Percentiles rank a stretch among this genome's conserved stretches.
phyloP scores from a whole-genome alignment of 805 yeast genomes.

The Vanderwaltozyma verrucispora region DNA sequence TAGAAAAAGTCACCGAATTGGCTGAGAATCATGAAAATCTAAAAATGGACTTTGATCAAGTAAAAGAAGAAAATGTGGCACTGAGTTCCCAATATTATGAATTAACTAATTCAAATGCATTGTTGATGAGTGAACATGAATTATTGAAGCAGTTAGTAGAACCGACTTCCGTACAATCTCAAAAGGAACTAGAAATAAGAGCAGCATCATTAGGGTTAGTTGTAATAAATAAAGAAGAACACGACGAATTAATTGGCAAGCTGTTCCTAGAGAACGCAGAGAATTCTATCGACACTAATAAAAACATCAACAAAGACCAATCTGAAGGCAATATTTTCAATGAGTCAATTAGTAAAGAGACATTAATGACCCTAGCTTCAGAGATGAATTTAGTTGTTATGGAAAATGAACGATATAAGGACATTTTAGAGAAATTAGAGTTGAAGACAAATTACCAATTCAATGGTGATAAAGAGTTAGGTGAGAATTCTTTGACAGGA shows the following conservation, averaged over 20 bases:
- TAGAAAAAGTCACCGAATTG: too few relatives aligned
- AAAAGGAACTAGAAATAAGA: background rate
- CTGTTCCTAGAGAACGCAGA: background rate
- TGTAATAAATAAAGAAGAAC: constrained; percentile 1
- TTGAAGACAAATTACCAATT: too few relatives aligned
- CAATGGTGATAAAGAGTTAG: too few relatives aligned
- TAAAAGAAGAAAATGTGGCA: too few relatives aligned
- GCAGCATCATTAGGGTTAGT: constrained; percentile 1
- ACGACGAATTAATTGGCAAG: background rate
- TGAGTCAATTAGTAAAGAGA: constrained; percentile 6
- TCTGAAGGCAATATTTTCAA: too few relatives aligned
- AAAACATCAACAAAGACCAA: background rate
- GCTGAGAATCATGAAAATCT: too few relatives aligned
- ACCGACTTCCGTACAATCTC: too few relatives aligned
- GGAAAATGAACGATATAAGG: constrained; percentile 7
- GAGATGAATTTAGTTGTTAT: constrained; percentile 21
- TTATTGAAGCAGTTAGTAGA: too few relatives aligned
- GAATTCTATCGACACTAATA: background rate
- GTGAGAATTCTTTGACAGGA: too few relatives aligned
- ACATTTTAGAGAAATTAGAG: too few relatives aligned
- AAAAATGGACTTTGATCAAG: background rate
- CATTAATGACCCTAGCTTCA: constrained; percentile 6
- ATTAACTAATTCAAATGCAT: too few relatives aligned
- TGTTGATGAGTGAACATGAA: background rate
- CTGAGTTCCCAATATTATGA: too few relatives aligned